These are phyloP conservation scores for Trypanosoma melophagium DNA, from an alignment of 208 protist genomes.

Conservation along the genomic window DNA sequence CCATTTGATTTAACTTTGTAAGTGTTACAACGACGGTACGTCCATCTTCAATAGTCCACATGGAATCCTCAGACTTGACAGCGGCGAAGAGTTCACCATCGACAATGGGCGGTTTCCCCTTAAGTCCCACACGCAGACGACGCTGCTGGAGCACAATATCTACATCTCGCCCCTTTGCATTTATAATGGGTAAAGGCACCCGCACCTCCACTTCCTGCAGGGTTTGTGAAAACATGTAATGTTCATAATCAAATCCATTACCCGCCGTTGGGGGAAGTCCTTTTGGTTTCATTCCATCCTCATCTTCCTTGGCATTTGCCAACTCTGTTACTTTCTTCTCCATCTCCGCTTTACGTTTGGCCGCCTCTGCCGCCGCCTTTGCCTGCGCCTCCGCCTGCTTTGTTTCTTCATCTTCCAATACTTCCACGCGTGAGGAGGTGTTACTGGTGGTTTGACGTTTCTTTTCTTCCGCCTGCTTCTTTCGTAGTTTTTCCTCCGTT, in stretches of 20 bases:
- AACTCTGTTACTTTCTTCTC: constrained; percentile 50
- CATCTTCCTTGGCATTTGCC: constrained; percentile 42
- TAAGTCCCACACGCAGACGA: constrained; percentile 78
- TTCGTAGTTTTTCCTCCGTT: constrained; percentile 36
- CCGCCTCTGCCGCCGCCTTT: constrained; percentile 42
- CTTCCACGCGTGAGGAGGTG: constrained; percentile 67
- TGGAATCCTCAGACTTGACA: constrained; percentile 83
- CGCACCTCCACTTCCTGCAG: constrained; percentile 89
- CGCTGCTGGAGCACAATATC: constrained; percentile 66
- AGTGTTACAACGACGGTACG: constrained; percentile 82
- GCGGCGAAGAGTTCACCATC: constrained; percentile 76
- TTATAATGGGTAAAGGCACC: constrained; percentile 67
- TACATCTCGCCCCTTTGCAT: constrained; percentile 75
- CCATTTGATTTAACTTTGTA: constrained; percentile 88
- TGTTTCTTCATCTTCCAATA: constrained; percentile 75
- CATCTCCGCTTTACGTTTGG: constrained; percentile 51
- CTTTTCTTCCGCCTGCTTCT: constrained; percentile 25
- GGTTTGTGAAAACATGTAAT: constrained; percentile 89
- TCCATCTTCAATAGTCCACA: constrained; percentile 94
- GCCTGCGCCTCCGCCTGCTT: constrained; percentile 34
- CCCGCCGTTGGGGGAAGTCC: constrained; percentile 71
- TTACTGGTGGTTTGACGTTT: constrained; percentile 29
- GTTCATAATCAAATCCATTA: constrained; percentile 89
- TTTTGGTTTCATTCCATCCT: constrained; percentile 71
- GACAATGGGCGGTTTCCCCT: constrained; percentile 78